Evolutionary conservation across 78 protist species (phyloP), one percentile per base, ranked within the genome.

Genomic region (Chrysochromulina parva): DNA sequence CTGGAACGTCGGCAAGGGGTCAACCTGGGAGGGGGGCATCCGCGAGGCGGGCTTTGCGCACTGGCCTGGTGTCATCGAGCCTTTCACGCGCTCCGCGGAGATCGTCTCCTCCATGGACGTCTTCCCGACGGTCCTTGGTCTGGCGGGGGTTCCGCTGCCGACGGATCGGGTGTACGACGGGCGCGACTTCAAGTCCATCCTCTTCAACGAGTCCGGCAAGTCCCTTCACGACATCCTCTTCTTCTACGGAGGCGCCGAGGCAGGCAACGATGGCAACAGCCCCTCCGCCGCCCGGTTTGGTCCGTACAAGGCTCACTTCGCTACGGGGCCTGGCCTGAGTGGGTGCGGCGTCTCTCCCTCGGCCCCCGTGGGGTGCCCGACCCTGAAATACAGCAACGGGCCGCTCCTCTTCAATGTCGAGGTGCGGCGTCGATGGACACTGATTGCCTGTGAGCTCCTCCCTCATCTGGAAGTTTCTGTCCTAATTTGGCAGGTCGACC

Each of bases 231-330:
- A 19, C 60, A 17, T 10, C 55, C 52, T 65, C 20, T 65, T 7
- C 54, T 16, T 60, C 62, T 65, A 60, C 90, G 55, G 48, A 52
- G 90, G 59, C 62, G 26, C 80, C 26, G 17, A 4, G 80, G 52
- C 80, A 13, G 90, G 81, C 62, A 58, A 38, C 38, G 38, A 38
- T 38, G 38, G 24, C 62, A 7, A 13, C 62, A 58, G 13, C 26
- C 90, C 58, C 14, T 88, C 55, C 67, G 90, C 90, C n/a, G 90
- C 62, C 47, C 90, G 90, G 20, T 71, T n/a, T n/a, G 90, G 90
- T 2, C 54, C 90, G 13, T 88, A 62, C 48, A 88, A 88, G 38
- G 90, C 62, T 2, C 90, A 88, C 90, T 88, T 11, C 22, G 81
- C 48, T 13, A 88, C 90, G 17, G 80, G 50, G 22, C 62, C 62